Base-by-base conservation (phyloP, 1,284 basidiomycete genomes). In the Pholiota adiposa region DNA sequence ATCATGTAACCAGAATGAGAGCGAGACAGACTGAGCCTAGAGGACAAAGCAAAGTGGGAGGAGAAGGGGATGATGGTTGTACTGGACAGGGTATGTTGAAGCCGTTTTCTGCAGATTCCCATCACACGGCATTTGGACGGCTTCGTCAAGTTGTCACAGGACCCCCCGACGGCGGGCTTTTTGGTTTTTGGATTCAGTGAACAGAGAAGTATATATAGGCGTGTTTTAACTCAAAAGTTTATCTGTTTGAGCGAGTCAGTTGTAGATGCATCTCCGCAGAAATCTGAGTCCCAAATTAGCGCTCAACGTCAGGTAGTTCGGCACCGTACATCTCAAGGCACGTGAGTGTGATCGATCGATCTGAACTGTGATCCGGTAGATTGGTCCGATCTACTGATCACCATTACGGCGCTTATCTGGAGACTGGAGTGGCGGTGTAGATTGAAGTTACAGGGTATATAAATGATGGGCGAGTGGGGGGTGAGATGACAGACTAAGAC, bases 301-400 rank as follows among this genome's bases (percentile, higher is more conserved):
- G 36, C 36, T 38, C 7, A 38, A 38, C 14, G 36, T 4, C 36
- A 38, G 14, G 36, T 16, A 11, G 14, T 38, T n/a, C 36, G 36
- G 36, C 36, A 38, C 36, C 36, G 36, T 4, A 4, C 9, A 38
- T 38, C 36, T 4, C n/a, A n/a, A n/a, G n/a, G 36, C 6, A 9
- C 14, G 7, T n/a, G 36, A 38, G 9, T 38, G 14, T 4, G 43
- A 55, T 55, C 54, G 54, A 55, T 55, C 54, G 54, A 55, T 55
- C 51, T 55, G 14, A n/a, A n/a, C 7, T 18, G 7, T 18, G 34
- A 46, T 48, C 44, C 54, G 29, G 40, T 31, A 46, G 54, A 55
- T 55, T 48, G 54, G 54, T 55, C 5, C 31, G 54, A 55, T 55
- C 43, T 12, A 7, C 19, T 36, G 19, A 48, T 34, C 21, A 23